phyloP scores from a whole-genome alignment of 2,329 filamentous ascomycete species.

The Thermomyces lanuginosus region DNA sequence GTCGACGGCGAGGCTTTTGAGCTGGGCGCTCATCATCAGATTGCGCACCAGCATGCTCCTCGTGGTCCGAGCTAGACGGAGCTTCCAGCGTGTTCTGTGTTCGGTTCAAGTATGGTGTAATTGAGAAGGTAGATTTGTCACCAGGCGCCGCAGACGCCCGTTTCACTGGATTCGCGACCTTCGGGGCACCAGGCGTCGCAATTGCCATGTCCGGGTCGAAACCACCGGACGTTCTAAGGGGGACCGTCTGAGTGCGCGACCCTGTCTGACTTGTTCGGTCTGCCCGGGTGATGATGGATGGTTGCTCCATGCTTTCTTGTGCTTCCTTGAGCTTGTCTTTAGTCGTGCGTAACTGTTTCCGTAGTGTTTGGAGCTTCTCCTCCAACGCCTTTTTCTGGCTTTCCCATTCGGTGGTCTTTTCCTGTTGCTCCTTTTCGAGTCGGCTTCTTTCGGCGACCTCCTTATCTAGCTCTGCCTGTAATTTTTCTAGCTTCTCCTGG shows the following conservation, averaged over 20 bases:
- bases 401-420: slow-evolving; percentile 44
- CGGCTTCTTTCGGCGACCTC: slow-evolving; percentile 34
- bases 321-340: slow-evolving; percentile 59
- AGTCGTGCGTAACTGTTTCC: slow-evolving; percentile 50
- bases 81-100: slow-evolving; percentile 39
- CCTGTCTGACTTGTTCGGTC: slow-evolving; percentile 12
- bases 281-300: slow-evolving; percentile 17
- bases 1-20: not conserved
- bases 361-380: slow-evolving; percentile 52
- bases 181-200: slow-evolving; percentile 35
- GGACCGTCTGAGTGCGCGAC: too few relatives aligned
- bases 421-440: slow-evolving; percentile 36
- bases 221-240: slow-evolving; percentile 17
- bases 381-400: slow-evolving; percentile 49
- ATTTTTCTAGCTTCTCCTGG: slow-evolving; percentile 28
- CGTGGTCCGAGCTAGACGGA: slow-evolving; percentile 12
- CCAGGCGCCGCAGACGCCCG: slow-evolving; percentile 47
- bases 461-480: slow-evolving; percentile 35
- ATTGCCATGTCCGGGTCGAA: slow-evolving; percentile 32
- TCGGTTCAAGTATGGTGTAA: slow-evolving; percentile 81
- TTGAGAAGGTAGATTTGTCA: slow-evolving; percentile 83
- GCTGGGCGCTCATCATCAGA: slow-evolving; percentile 8
- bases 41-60: too few relatives aligned
- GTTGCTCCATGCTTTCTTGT: slow-evolving; percentile 33
- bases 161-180: slow-evolving; percentile 39